Conservation (phyloP, 2,329 filamentous ascomycete genomes). For the Colletotrichum tamarilloi region DNA sequence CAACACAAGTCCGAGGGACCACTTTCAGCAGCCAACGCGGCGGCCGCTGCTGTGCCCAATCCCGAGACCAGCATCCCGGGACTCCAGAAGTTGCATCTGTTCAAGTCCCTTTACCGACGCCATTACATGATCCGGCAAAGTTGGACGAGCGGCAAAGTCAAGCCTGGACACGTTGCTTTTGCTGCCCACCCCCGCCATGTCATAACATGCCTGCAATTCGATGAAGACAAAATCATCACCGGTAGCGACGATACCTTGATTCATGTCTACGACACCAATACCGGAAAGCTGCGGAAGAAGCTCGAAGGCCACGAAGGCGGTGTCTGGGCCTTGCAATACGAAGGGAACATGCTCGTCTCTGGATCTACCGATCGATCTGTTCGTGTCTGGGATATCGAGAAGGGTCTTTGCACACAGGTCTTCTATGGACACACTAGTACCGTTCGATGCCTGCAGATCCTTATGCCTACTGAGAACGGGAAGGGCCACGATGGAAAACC, state of each 20-base stretch:
- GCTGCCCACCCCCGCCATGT: constrained; percentile 96
- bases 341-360: constrained; percentile 94
- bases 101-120: constrained; percentile 94
- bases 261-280: constrained; percentile 97
- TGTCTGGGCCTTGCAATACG: constrained; percentile 97
- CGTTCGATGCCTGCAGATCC: constrained; percentile 92
- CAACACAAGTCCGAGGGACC: constrained; percentile 80
- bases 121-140: constrained; percentile 90
- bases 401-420: constrained; percentile 90
- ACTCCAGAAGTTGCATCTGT: constrained; percentile 87
- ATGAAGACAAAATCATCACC: constrained; percentile 97
- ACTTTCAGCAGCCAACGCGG: constrained; percentile 85
- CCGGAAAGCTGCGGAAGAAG: constrained; percentile 83
- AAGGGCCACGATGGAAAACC: constrained; percentile 76
- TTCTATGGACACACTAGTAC: constrained; percentile 99
- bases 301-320: constrained; percentile 95
- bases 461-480: constrained; percentile 86
- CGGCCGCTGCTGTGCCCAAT: constrained; percentile 83
- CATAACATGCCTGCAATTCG: constrained; percentile 97
- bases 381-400: constrained; percentile 99
- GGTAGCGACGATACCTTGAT: constrained; percentile 98
- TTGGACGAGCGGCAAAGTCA: constrained; percentile 89
- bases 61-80: constrained; percentile 82
- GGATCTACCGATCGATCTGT: constrained; percentile 97
- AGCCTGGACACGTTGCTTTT: constrained; percentile 93